Evolutionary conservation across 495 filamentous ascomycete species (phyloP).

Genomic region (Astrothelium subdiscretum): DNA sequence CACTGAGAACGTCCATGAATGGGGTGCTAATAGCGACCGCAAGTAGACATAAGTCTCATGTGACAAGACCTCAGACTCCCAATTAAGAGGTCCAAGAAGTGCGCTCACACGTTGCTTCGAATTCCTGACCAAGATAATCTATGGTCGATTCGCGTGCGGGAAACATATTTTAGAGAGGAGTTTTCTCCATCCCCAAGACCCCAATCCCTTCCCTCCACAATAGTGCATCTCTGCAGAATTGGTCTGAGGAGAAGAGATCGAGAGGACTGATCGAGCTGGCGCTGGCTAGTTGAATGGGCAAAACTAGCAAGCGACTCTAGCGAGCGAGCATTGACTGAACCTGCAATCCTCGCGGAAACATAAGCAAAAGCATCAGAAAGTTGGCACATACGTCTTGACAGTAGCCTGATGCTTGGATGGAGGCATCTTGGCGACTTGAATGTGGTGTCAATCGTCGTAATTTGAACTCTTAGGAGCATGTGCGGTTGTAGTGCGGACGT

Average conservation of each 20-base stretch:
- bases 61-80: slow-evolving; percentile 65
- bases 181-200: slow-evolving; percentile 72
- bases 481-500: background rate
- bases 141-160: slow-evolving; percentile 40
- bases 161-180: slow-evolving; percentile 77
- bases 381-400: slow-evolving; percentile 19
- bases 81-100: slow-evolving; percentile 42
- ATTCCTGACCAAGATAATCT: background rate
- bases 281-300: slow-evolving; percentile 15
- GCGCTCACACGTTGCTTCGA: background rate
- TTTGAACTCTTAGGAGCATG: background rate
- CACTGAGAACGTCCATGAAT: slow-evolving; percentile 44
- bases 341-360: slow-evolving; percentile 5
- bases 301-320: slow-evolving; percentile 42
- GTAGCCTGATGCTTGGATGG: slow-evolving; percentile 6
- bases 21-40: slow-evolving; percentile 5
- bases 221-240: background rate
- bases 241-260: slow-evolving; percentile 34
- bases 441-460: background rate
- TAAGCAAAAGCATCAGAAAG: background rate
- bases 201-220: slow-evolving; percentile 33
- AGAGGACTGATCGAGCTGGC: slow-evolving; percentile 75
- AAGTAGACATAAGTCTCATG: slow-evolving; percentile 44
- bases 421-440: slow-evolving; percentile 12
- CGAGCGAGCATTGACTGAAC: slow-evolving; percentile 65